These are phyloP conservation scores for Graphilbum fragrans DNA, from an alignment of 2,329 filamentous ascomycete genomes.

Conservation along the genomic window DNA sequence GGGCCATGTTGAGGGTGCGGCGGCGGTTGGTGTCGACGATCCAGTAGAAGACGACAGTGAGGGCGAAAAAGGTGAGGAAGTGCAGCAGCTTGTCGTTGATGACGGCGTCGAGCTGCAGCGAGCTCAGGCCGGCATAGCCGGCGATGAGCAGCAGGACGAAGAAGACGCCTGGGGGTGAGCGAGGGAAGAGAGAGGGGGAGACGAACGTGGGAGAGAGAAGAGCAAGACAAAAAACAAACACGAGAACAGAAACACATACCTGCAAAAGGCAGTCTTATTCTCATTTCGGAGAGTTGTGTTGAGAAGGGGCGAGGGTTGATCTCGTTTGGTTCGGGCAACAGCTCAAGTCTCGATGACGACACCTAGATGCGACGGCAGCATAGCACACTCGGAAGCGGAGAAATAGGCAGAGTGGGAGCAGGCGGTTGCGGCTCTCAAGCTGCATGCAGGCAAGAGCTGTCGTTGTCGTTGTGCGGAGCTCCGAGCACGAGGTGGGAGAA, in stretches of 20 bases:
- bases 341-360: too few species aligned
- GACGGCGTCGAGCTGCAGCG: slow-evolving; percentile 38
- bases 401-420: too few species aligned
- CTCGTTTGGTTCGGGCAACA: too few species aligned
- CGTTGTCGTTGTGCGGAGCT: too few species aligned
- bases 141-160: slow-evolving; percentile 59
- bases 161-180: slow-evolving; percentile 45
- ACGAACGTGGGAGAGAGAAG: neutral
- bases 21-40: slow-evolving; percentile 83
- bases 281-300: slow-evolving; percentile 50
- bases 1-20: slow-evolving; percentile 70
- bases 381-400: too few species aligned
- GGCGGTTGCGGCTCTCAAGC: too few species aligned
- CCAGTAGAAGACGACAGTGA: slow-evolving; percentile 92
- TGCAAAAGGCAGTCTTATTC: slow-evolving; percentile 79
- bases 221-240: neutral
- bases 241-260: slow-evolving; percentile 39
- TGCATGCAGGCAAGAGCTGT: too few species aligned
- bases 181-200: neutral
- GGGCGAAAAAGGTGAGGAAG: slow-evolving; percentile 74
- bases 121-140: slow-evolving; percentile 69
- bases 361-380: too few species aligned
- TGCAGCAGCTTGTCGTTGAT: slow-evolving; percentile 90
- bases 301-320: too few species aligned
- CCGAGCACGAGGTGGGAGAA: too few species aligned